phyloP scores from a whole-genome alignment of 768 basidiomycete genomes.

The Hemileccinum impolitum region DNA sequence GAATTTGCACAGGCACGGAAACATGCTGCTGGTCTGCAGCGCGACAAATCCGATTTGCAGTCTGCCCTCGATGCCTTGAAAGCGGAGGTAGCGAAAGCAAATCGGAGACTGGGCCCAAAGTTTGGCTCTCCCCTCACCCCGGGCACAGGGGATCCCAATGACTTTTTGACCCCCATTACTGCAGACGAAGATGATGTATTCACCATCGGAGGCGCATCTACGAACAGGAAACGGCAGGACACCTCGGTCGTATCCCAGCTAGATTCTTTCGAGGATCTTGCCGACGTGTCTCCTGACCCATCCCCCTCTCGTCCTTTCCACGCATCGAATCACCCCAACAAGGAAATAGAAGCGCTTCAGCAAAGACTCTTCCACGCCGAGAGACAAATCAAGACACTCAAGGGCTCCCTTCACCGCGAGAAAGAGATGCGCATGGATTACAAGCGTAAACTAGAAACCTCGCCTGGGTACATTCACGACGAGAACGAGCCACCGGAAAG shows the following conservation, averaged over 20 bases:
- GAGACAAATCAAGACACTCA: conserved; percentile 78
- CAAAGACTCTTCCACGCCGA: conserved; percentile 84
- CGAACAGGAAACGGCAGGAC: conserved; percentile 55
- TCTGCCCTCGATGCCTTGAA: conserved; percentile 74
- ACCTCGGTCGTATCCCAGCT: conserved; percentile 45
- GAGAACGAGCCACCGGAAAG: conserved; percentile 38
- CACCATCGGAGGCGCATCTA: conserved; percentile 56
- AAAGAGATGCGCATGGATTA: conserved; percentile 77
- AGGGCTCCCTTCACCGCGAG: conserved; percentile 75
- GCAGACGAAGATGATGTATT: conserved; percentile 66
- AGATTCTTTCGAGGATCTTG: conserved; percentile 46
- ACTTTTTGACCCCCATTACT: conserved; percentile 57
- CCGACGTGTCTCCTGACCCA: conserved; percentile 58
- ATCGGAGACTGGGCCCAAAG: conserved; percentile 51
- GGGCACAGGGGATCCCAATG: conserved; percentile 41
- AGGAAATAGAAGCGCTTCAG: conserved; percentile 79
- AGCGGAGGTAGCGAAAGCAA: conserved; percentile 65
- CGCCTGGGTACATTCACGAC: conserved; percentile 35
- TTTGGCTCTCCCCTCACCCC: conserved; percentile 77
- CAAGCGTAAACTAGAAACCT: conserved; percentile 48
- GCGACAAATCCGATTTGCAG: conserved; percentile 93
- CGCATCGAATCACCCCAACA: conserved; percentile 69
- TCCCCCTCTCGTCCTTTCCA: conserved; percentile 62
- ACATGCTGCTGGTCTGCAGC: conserved; percentile 78
- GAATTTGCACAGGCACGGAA: conserved; percentile 90